Base-by-base conservation (phyloP, 106 monocot species). In the Ottelia alismoides region DNA sequence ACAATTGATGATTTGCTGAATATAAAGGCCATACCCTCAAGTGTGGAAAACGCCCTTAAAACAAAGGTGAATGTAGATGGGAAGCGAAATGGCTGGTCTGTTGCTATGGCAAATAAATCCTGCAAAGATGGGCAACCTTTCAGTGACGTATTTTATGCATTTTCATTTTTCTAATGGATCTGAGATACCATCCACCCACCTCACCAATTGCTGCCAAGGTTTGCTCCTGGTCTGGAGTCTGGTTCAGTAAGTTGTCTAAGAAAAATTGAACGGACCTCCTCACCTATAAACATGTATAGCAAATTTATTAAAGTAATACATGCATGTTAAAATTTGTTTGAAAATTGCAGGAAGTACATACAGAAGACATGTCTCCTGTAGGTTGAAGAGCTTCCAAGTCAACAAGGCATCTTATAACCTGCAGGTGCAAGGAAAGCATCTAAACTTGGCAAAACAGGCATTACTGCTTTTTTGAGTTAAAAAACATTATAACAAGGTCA, bases 21-120 rank as follows among this genome's bases (percentile, higher is more conserved):
- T n/a, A n/a, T n/a, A n/a, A n/a, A n/a, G 7, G 46, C 51, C n/a
- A 11, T 16, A 98, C 96, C 96, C 90, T 98, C 96, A 57, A 98
- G 79, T 22, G 89, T 90, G 61, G 85, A 80, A 66, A 98, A 98
- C 67, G 96, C 96, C 49, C 82, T 76, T 31, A 90, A 54, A 47
- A 98, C 96, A 71, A 98, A 98, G 9, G 96, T 85, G 76, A 90
- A 83, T 30, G 85, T 77, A 29, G 85, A 70, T 52, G 96, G 96
- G 57, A 90, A 89, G 20, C 85, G 79, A 60, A 98, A 82, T 52
- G 96, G 82, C 40, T 98, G 85, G 58, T 98, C 96, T 47, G 66
- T 68, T 54, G 89, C 85, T 80, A 98, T 98, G 35, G 96, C 76
- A 83, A 98, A 98, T 56, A 98, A 76, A 72, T 98, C 89, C 96